Conservation (phyloP, 1,139 yeast species). For the Yamadazyma sp. region DNA sequence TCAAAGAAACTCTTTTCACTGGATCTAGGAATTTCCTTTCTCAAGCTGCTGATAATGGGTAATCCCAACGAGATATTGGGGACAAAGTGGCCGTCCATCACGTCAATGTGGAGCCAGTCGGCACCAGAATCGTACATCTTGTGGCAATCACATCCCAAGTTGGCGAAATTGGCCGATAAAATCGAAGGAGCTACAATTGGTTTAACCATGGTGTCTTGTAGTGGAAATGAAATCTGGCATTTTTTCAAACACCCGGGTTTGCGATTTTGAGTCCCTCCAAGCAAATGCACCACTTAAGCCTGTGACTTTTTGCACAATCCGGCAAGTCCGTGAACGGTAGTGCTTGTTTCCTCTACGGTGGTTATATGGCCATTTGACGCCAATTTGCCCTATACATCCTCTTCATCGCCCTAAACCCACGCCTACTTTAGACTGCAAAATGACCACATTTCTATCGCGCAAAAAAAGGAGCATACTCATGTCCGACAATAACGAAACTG, state of each 20-base stretch:
- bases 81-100: constrained; percentile 98
- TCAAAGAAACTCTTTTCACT: constrained; percentile 72
- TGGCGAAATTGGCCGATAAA: constrained; percentile 90
- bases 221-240: not conserved
- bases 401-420: too few relatives aligned
- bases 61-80: constrained; percentile 96
- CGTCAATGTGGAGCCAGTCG: constrained; percentile 97
- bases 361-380: too few relatives aligned
- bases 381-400: too few relatives aligned
- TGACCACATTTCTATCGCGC: not conserved
- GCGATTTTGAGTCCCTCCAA: too few relatives aligned
- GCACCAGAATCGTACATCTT: constrained; percentile 72
- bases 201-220: constrained; percentile 58
- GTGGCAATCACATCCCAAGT: constrained; percentile 85
- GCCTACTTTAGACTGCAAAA: constrained; percentile 1
- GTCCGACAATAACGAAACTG: constrained; percentile 24
- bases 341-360: too few relatives aligned
- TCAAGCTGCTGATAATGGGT: constrained; percentile 77
- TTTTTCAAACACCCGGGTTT: not conserved
- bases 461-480: not conserved
- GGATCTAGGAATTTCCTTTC: constrained; percentile 69
- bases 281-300: too few relatives aligned
- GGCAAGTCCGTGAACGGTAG: too few relatives aligned
- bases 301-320: too few relatives aligned
- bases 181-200: constrained; percentile 95